Percentiles rank a stretch among this genome's conserved stretches.
These are phyloP conservation scores for Wallemia ichthyophaga DNA, from an alignment of 1,284 basidiomycete species.

Conservation along the genomic window DNA sequence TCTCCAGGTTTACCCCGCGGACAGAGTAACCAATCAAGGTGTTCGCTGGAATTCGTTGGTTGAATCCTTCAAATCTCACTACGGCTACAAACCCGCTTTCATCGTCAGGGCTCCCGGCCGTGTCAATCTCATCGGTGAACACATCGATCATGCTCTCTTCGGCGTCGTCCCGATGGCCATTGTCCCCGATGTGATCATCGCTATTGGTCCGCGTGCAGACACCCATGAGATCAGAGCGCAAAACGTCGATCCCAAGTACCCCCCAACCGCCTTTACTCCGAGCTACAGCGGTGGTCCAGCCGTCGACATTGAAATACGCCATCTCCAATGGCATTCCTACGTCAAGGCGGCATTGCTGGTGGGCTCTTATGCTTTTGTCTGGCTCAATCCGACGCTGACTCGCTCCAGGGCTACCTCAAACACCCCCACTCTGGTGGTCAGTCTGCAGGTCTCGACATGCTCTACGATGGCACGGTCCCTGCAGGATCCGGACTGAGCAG, in stretches of 20 bases:
- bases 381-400: not conserved
- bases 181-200: conserved; percentile 56
- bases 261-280: conserved; percentile 27
- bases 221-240: conserved; percentile 7
- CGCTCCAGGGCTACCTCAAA: conserved; percentile 33
- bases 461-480: conserved; percentile 47
- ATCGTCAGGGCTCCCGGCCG: conserved; percentile 55
- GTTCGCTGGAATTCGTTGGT: conserved; percentile 33
- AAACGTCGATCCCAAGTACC: conserved; percentile 33
- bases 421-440: conserved; percentile 22
- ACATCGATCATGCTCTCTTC: conserved; percentile 57
- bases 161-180: conserved; percentile 55
- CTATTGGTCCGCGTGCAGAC: conserved; percentile 1
- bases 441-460: conserved; percentile 31
- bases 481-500: conserved; percentile 50
- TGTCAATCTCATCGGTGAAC: conserved; percentile 45
- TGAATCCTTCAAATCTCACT: conserved; percentile 30
- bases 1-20: conserved; percentile 7
- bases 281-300: conserved; percentile 20
- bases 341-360: conserved; percentile 55
- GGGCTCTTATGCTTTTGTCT: conserved; percentile 6
- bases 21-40: conserved; percentile 10
- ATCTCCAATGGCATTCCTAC: conserved; percentile 55
- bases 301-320: conserved; percentile 39
- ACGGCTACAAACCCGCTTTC: conserved; percentile 33